Conservation (phyloP, 2,329 filamentous ascomycete genomes). For the Diaporthe citriasiana region DNA sequence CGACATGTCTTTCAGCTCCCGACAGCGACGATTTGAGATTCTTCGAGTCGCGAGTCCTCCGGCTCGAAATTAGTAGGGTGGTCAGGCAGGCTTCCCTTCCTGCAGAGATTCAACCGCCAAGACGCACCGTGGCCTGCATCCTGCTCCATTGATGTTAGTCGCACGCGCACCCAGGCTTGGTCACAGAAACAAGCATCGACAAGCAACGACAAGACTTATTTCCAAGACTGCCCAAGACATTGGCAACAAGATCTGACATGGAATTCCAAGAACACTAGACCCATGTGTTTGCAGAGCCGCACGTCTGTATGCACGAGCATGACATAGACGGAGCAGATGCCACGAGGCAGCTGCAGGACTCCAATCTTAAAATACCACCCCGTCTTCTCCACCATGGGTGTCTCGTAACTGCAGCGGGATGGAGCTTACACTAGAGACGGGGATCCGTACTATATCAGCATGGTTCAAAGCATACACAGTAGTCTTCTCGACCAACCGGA, state of each 20-base stretch:
- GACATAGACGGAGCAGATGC: constrained; percentile 5
- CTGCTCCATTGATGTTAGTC: not conserved
- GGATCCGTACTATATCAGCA: not conserved
- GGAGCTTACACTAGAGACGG: not conserved
- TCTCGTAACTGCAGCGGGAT: constrained; percentile 12
- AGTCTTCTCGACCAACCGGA: constrained; percentile 31
- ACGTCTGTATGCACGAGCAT: constrained; percentile 18
- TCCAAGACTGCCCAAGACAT: constrained; percentile 15
- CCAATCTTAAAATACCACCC: not conserved
- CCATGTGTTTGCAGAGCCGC: constrained; percentile 20
- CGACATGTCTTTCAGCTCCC: constrained; percentile 35
- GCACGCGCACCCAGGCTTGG: constrained; percentile 5
- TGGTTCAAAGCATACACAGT: constrained; percentile 32
- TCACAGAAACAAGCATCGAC: constrained; percentile 1
- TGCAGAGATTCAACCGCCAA: constrained; percentile 21
- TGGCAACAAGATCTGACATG: not conserved
- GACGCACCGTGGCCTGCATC: not conserved
- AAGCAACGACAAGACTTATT: constrained; percentile 12
- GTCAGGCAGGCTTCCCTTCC: not conserved
- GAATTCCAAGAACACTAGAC: not conserved
- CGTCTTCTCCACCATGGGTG: not conserved
- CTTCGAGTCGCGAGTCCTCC: not conserved
- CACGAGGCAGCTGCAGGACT: constrained; percentile 27
- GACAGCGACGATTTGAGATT: not conserved
- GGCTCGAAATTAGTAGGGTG: constrained; percentile 6